phyloP scores from a whole-genome alignment of 805 yeast species.

The Metschnikowia continentalis region DNA sequence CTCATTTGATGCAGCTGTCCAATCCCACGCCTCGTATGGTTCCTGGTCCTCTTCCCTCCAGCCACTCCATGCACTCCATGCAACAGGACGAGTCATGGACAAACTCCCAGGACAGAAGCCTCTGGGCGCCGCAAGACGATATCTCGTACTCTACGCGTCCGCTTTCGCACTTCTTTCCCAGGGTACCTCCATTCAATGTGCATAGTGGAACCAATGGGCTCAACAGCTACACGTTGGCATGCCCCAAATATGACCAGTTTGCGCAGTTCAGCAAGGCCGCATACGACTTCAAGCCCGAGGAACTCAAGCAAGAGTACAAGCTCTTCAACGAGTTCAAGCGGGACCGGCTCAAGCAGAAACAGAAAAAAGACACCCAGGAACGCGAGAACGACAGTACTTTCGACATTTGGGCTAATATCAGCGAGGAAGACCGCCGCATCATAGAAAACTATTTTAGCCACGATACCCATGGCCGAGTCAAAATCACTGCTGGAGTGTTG shows the following conservation, averaged over 20 bases:
- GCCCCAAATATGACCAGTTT: background rate
- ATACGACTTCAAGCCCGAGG: background rate
- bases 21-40: background rate
- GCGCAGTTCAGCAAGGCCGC: background rate
- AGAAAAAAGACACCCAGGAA: background rate
- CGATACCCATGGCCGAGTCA: constrained; percentile 38
- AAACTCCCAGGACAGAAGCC: background rate
- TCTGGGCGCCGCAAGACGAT: background rate
- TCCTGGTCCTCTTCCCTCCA: background rate
- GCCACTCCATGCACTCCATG: background rate
- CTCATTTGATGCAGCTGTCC: background rate
- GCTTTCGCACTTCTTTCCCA: background rate
- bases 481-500: constrained; percentile 28
- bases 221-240: background rate
- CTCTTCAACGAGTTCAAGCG: background rate
- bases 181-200: background rate
- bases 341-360: constrained; percentile 1
- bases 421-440: background rate
- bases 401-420: background rate
- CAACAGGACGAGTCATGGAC: background rate
- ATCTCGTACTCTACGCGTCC: background rate
- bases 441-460: constrained; percentile 28
- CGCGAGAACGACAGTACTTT: background rate
- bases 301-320: background rate
- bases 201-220: background rate